These are phyloP conservation scores for Candida golubevii DNA, from an alignment of 805 yeast genomes.

Conservation along the genomic window DNA sequence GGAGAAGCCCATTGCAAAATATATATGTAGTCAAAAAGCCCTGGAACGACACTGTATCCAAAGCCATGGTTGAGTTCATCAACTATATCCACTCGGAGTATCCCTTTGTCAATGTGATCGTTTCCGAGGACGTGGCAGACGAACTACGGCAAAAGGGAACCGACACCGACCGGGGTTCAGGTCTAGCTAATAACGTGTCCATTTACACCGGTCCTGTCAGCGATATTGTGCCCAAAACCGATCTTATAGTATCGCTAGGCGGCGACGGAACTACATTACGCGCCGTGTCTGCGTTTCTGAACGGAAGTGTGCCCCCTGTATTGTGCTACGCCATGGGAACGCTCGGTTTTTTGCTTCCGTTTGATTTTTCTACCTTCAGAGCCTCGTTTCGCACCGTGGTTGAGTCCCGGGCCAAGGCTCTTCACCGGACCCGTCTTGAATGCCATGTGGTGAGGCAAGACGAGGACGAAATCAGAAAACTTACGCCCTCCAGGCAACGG, in stretches of 20 bases:
- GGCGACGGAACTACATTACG: slow-evolving; percentile 93
- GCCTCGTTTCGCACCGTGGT: slow-evolving; percentile 64
- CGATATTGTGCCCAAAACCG: slow-evolving; percentile 64
- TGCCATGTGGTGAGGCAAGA: slow-evolving; percentile 55
- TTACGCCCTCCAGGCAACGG: slow-evolving; percentile 1
- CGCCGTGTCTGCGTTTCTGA: slow-evolving; percentile 75
- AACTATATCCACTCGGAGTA: slow-evolving; percentile 55
- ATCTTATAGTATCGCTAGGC: slow-evolving; percentile 82
- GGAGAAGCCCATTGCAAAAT: slow-evolving; percentile 74
- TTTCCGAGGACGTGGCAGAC: slow-evolving; percentile 67
- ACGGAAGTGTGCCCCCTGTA: slow-evolving; percentile 79
- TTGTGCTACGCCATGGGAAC: slow-evolving; percentile 88
- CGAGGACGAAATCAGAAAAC: slow-evolving; percentile 3
- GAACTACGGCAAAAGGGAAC: slow-evolving; percentile 44
- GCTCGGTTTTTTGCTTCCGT: slow-evolving; percentile 83
- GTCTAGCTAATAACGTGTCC: neutral
- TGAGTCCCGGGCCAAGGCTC: slow-evolving; percentile 62
- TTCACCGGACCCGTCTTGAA: slow-evolving; percentile 74
- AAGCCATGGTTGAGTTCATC: slow-evolving; percentile 64
- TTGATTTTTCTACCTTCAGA: slow-evolving; percentile 61
- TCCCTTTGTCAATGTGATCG: slow-evolving; percentile 73
- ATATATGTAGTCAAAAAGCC: slow-evolving; percentile 84
- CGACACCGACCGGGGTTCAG: neutral
- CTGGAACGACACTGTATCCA: slow-evolving; percentile 58
- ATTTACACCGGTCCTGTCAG: slow-evolving; percentile 56